Conservation (phyloP, 495 filamentous ascomycete genomes). For the Pyronema omphalodes region DNA sequence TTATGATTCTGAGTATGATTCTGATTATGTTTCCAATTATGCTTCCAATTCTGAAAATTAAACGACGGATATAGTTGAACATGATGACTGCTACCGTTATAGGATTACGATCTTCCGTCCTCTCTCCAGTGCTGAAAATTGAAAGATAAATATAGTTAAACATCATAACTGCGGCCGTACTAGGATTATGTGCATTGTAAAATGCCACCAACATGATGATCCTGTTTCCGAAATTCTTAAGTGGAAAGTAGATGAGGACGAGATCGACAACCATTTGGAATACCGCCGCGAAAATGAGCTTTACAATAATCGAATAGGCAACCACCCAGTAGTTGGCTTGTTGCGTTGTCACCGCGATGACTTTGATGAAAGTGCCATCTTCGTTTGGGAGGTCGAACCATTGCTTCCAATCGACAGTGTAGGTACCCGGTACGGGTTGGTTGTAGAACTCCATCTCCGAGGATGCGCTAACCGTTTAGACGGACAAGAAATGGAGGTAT, state of each 20-base stretch:
- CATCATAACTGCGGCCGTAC: neutral
- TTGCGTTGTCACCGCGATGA: neutral
- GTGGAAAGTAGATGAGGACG: neutral
- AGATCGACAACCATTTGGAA: neutral
- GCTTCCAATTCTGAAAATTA: too few relatives aligned
- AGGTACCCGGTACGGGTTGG: neutral
- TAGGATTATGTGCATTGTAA: neutral
- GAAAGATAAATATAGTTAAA: neutral
- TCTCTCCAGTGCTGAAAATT: neutral
- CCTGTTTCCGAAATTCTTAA: neutral
- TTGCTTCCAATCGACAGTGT: neutral
- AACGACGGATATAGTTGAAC: too few relatives aligned
- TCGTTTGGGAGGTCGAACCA: neutral
- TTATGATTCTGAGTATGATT: too few relatives aligned
- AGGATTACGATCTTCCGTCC: neutral
- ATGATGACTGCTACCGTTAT: too few relatives aligned
- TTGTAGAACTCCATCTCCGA: neutral
- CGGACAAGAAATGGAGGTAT: too few relatives aligned
- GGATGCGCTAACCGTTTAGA: too few relatives aligned
- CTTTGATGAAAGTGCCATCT: neutral
- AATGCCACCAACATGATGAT: neutral
- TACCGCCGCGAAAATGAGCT: neutral
- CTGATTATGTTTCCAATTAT: too few relatives aligned
- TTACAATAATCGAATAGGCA: neutral
- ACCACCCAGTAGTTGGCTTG: neutral